These are phyloP conservation scores for Aegilops tauschii DNA, from an alignment of 176 grass and related monocot species.

Conservation along the genomic window DNA sequence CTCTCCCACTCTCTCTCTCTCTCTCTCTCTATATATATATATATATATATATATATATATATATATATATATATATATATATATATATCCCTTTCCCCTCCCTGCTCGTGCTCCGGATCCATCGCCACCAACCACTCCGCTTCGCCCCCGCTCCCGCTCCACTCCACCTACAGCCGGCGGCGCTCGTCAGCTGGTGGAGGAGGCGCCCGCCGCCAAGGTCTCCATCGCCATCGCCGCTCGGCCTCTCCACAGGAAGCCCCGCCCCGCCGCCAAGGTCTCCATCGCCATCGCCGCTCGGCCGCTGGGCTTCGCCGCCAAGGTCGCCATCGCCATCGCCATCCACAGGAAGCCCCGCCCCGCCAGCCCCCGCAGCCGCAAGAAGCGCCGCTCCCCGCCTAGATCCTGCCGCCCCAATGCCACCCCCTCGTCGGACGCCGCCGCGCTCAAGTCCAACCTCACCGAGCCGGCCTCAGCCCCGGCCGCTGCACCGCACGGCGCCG, in stretches of 20 bases:
- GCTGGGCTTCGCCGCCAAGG: constrained; percentile 74
- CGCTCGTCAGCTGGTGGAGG: constrained; percentile 45
- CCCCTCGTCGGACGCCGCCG: constrained; percentile 11
- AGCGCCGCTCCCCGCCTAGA: constrained; percentile 34
- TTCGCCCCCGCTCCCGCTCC: not conserved
- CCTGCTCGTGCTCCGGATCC: not conserved
- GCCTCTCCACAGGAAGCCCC: constrained; percentile 33
- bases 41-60: too few relatives aligned
- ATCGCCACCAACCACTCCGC: constrained; percentile 40
- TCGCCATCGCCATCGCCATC: constrained; percentile 49
- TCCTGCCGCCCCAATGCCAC: constrained; percentile 40
- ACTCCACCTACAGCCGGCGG: constrained; percentile 32
- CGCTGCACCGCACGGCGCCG: too few relatives aligned
- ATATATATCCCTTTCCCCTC: too few relatives aligned
- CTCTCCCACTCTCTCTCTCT: too few relatives aligned
- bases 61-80: too few relatives aligned
- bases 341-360: constrained; percentile 37
- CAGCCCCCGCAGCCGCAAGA: constrained; percentile 27
- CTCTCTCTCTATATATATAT: too few relatives aligned
- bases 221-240: not conserved
- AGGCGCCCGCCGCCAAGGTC: constrained; percentile 20
- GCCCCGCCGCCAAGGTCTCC: not conserved
- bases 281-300: not conserved
- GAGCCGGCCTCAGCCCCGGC: too few relatives aligned
- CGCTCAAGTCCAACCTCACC: constrained; percentile 35